These are phyloP conservation scores for Pyrenophora graminea DNA, from an alignment of 2,329 filamentous ascomycete genomes.

Conservation along the genomic window DNA sequence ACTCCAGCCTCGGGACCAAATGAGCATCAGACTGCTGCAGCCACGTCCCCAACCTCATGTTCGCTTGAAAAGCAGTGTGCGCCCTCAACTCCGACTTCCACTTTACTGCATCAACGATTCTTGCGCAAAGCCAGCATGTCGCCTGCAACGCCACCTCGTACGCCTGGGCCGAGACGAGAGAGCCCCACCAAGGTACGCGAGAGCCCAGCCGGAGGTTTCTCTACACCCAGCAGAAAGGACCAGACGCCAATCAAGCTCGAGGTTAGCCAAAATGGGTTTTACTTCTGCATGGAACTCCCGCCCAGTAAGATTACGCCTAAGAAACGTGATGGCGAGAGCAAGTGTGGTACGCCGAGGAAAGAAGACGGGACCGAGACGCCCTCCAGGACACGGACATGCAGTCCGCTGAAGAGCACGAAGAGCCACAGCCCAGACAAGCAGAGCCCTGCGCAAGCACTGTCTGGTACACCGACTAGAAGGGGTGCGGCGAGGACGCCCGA, in stretches of 20 bases:
- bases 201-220: slow-evolving; percentile 5
- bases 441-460: slow-evolving; percentile 8
- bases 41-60: slow-evolving; percentile 7
- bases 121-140: slow-evolving; percentile 24
- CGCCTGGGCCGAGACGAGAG: slow-evolving; percentile 13
- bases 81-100: slow-evolving; percentile 3
- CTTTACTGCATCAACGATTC: slow-evolving; percentile 21
- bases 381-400: slow-evolving; percentile 1
- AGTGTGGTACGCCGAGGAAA: slow-evolving; percentile 11
- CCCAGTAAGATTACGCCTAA: slow-evolving; percentile 19
- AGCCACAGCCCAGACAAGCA: background rate
- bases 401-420: slow-evolving; percentile 5
- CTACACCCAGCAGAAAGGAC: background rate
- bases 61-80: slow-evolving; percentile 5
- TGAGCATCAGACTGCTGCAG: slow-evolving; percentile 11
- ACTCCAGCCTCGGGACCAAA: slow-evolving; percentile 6
- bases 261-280: slow-evolving; percentile 25
- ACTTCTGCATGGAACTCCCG: slow-evolving; percentile 27
- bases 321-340: slow-evolving; percentile 9
- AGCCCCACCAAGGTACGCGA: background rate
- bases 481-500: background rate
- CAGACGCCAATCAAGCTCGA: slow-evolving; percentile 15
- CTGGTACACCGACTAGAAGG: slow-evolving; percentile 12
- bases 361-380: background rate
- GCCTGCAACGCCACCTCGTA: slow-evolving; percentile 20